Evolutionary conservation across 805 yeast genomes (phyloP).

Genomic region (Vanderwaltozyma polyspora): DNA sequence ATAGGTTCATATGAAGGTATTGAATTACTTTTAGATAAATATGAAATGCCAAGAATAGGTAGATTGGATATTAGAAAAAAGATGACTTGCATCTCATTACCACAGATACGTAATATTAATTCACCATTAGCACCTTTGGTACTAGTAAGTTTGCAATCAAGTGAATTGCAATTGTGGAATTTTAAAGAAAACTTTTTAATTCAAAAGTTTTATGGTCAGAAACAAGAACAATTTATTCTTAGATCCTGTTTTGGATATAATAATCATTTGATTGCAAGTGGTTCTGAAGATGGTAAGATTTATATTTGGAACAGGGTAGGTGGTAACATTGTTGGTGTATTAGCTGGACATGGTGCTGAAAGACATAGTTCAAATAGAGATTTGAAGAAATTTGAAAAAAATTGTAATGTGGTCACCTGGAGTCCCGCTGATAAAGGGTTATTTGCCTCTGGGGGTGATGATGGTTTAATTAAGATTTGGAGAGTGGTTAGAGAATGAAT

Average conservation of each 20-base stretch:
- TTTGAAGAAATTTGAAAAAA: slow-evolving; percentile 17
- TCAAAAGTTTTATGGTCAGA: slow-evolving; percentile 60
- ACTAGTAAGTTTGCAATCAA: slow-evolving; percentile 57
- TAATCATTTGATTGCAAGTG: slow-evolving; percentile 64
- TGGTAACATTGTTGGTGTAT: slow-evolving; percentile 46
- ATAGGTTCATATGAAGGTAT: background rate
- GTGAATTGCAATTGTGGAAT: slow-evolving; percentile 77
- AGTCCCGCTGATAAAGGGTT: slow-evolving; percentile 35
- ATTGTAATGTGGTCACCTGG: slow-evolving; percentile 75
- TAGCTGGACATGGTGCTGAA: slow-evolving; percentile 20
- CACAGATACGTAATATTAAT: slow-evolving; percentile 18
- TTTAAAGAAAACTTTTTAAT: slow-evolving; percentile 44
- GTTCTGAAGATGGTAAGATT: slow-evolving; percentile 70
- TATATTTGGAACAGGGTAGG: slow-evolving; percentile 69
- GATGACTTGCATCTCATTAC: slow-evolving; percentile 53
- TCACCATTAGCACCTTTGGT: slow-evolving; percentile 25
- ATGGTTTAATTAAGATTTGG: slow-evolving; percentile 60
- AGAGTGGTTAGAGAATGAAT: slow-evolving; percentile 27
- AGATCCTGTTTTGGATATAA: slow-evolving; percentile 66
- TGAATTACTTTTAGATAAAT: slow-evolving; percentile 7
- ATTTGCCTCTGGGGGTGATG: slow-evolving; percentile 85
- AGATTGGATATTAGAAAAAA: slow-evolving; percentile 43
- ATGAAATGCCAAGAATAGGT: slow-evolving; percentile 27
- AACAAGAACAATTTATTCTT: slow-evolving; percentile 57
- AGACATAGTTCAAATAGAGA: background rate